Evolutionary conservation across 1,139 yeast genomes (phyloP), one percentile per base, ranked within the genome.

Genomic region (Candida glucosophila): DNA sequence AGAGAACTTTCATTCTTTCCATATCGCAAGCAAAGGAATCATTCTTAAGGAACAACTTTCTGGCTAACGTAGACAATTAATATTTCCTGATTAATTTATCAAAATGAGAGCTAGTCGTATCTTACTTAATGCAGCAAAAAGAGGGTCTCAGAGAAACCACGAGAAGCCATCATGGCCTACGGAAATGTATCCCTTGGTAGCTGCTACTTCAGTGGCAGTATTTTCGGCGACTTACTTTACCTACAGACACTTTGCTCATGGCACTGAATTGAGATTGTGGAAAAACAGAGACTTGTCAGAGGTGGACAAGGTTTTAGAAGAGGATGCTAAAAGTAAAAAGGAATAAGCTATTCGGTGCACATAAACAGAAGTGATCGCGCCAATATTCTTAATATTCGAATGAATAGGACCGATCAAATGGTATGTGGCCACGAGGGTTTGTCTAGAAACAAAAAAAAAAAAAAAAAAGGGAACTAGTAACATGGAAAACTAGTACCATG

Each of bases 151-250:
- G 12, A n/a, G n/a, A n/a, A n/a, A n/a, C n/a, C n/a, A n/a, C 8
- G 39, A 39, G 16, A 49, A 44, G 58, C 53, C 39, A 27, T 51
- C 44, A 35, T 49, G 76, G 29, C 92, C 92, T 40, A 73, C 79
- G 30, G 92, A 80, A 61, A 63, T 80, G 67, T 75, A 79, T 51
- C 92, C 92, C 52, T 69, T 80, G 52, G 63, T 64, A 34, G 67
- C 63, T 62, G 68, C 68, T 27, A 55, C 57, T 20, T 81, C 77
- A 44, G 76, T 77, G 32, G 90, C 90, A 24, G 46, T 73, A 44
- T 50, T 55, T 34, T 79, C 90, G 17, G 86, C 78, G 35, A 40
- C 58, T 37, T 79, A 55, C 62, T 80, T 80, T 69, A 63, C 83
- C 28, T 73, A 73, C 62, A 79, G 77, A 66, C 83, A 80, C 54